A percentile compares a stretch with the other conserved stretches of the same genome.
Conservation (phyloP, 345 rosid species). For the Dipteronia sinensis region DNA sequence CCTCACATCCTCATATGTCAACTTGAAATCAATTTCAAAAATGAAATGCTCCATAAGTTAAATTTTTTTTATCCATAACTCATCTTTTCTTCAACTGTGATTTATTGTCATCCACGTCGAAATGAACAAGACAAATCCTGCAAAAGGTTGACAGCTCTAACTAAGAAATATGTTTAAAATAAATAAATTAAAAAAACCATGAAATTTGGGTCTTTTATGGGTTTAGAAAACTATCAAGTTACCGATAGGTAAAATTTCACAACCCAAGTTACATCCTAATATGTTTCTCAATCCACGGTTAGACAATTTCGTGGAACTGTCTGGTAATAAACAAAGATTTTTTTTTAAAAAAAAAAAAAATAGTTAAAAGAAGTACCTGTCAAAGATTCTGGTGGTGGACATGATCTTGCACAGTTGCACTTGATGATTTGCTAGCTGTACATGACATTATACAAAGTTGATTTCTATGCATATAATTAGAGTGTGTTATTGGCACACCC, state of each 20-base stretch:
- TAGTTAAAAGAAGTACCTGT: slow-evolving; percentile 22
- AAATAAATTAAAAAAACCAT: too few species aligned
- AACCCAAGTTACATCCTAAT: too few species aligned
- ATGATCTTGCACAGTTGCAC: slow-evolving; percentile 9
- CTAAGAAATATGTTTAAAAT: too few species aligned
- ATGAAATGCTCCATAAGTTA: not conserved
- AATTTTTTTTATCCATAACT: too few species aligned
- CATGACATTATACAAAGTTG: not conserved
- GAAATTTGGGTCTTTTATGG: not conserved
- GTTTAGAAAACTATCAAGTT: not conserved
- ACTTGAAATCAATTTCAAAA: not conserved
- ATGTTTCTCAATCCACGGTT: too few species aligned
- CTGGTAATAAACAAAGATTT: too few species aligned
- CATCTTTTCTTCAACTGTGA: not conserved
- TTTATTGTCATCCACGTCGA: slow-evolving; percentile 7
- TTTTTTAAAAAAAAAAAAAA: too few species aligned
- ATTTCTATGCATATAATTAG: too few species aligned
- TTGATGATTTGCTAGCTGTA: slow-evolving; percentile 32
- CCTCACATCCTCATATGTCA: not conserved
- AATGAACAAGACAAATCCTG: slow-evolving; percentile 17
- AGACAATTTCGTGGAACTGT: too few species aligned
- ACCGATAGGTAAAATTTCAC: too few species aligned
- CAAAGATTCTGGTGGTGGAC: slow-evolving; percentile 13
- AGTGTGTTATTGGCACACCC: too few species aligned
- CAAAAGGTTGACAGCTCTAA: not conserved